Percentiles rank a stretch among this genome's conserved stretches.
These are phyloP conservation scores for Microbotryomycetes sp. DNA, from an alignment of 1,284 basidiomycete species.

Conservation along the genomic window DNA sequence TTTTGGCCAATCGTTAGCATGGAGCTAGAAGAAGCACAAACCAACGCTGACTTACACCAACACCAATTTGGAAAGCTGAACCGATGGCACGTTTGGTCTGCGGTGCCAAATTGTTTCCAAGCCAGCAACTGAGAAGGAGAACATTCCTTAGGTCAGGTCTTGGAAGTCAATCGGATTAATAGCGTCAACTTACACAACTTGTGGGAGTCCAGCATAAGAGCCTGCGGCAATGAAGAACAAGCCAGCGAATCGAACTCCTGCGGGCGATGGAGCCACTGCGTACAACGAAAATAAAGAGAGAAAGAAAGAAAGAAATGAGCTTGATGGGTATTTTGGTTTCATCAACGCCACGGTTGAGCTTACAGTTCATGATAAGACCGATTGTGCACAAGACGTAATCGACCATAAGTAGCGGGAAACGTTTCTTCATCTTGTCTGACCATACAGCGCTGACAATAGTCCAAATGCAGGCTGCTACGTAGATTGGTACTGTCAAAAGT, in stretches of 20 bases:
- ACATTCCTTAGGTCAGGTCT: slow-evolving; percentile 44
- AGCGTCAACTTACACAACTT: slow-evolving; percentile 41
- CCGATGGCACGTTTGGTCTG: slow-evolving; percentile 56
- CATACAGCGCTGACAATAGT: slow-evolving; percentile 50
- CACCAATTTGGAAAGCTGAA: slow-evolving; percentile 3
- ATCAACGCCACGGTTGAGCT: too few species aligned
- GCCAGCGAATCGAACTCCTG: slow-evolving; percentile 31
- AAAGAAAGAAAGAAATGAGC: too few species aligned
- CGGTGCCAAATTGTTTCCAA: slow-evolving; percentile 55
- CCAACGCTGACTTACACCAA: too few species aligned
- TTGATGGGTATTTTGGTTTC: too few species aligned
- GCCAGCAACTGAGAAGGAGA: slow-evolving; percentile 61
- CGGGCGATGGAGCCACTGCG: slow-evolving; percentile 20
- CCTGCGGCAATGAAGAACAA: slow-evolving; percentile 32
- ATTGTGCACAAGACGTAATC: slow-evolving; percentile 53
- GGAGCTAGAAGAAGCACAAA: too few species aligned
- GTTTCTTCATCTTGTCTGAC: slow-evolving; percentile 55
- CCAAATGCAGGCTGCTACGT: slow-evolving; percentile 55
- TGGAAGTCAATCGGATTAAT: slow-evolving; percentile 52
- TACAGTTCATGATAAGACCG: slow-evolving; percentile 57
- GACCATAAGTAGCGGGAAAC: slow-evolving; percentile 56
- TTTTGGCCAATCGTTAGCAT: too few species aligned
- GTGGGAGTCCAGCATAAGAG: slow-evolving; percentile 46
- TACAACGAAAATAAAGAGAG: neutral
- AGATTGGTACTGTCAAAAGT: slow-evolving; percentile 49